A percentile compares a stretch with the other conserved stretches of the same genome.
Conservation (phyloP, 164 flowering plant genomes). For the Tetracentron sinense region DNA sequence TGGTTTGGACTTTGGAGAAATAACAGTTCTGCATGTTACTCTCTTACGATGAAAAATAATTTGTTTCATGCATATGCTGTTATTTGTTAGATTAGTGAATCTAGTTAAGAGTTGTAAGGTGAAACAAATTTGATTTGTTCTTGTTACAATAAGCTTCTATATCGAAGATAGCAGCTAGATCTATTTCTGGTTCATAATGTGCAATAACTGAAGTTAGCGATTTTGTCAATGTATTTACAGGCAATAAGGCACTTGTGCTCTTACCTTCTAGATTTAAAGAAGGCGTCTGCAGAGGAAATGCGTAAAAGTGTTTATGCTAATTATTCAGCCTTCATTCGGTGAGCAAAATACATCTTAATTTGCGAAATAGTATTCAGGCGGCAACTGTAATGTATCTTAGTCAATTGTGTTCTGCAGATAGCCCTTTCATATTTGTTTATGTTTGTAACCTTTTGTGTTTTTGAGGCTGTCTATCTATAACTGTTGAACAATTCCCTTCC, state of each 20-base stretch:
- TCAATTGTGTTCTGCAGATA: background rate
- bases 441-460: no score
- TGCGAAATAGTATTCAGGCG: background rate
- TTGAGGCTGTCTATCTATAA: background rate
- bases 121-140: no score
- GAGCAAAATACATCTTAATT: background rate
- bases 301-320: constrained; percentile 72
- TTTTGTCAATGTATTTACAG: constrained; percentile 26
- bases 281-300: constrained; percentile 83
- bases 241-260: constrained; percentile 49
- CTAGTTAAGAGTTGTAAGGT: no score
- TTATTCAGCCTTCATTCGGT: constrained; percentile 69
- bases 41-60: background rate
- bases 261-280: constrained; percentile 46
- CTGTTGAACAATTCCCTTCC: no score
- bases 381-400: background rate
- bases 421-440: background rate
- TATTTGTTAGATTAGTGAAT: no score
- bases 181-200: background rate
- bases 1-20: background rate
- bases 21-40: background rate
- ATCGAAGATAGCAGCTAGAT: background rate
- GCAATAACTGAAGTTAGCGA: no score
- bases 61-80: background rate
- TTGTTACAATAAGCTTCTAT: no score